phyloP scores from a whole-genome alignment of 2,329 filamentous ascomycete species.

The Penicillium sp. region DNA sequence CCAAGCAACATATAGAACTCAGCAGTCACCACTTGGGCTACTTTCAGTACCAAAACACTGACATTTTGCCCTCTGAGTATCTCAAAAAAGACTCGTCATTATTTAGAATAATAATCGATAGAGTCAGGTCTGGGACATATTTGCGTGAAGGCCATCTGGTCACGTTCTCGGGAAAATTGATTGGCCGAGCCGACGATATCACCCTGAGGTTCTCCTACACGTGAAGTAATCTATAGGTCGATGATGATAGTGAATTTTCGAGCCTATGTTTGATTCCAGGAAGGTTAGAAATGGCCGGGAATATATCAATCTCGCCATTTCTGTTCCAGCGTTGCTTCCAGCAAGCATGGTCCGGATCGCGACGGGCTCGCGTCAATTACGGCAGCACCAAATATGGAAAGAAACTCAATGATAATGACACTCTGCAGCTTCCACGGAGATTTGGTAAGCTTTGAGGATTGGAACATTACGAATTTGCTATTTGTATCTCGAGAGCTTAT shows the following conservation, averaged over 20 bases:
- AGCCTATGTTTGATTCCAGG: neutral
- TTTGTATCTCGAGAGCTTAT: neutral
- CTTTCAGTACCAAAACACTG: neutral
- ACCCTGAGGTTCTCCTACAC: neutral
- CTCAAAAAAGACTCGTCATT: neutral
- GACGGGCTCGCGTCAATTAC: slow-evolving; percentile 6
- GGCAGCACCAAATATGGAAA: slow-evolving; percentile 7
- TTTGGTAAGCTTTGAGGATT: slow-evolving; percentile 25
- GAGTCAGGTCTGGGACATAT: neutral
- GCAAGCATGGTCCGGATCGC: slow-evolving; percentile 10
- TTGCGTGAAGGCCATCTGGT: neutral
- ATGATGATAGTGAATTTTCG: neutral
- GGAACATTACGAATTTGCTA: neutral
- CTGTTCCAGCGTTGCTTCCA: slow-evolving; percentile 10
- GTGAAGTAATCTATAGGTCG: neutral
- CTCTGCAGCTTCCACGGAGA: slow-evolving; percentile 21
- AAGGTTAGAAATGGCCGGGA: neutral
- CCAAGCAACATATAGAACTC: neutral
- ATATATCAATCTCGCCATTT: slow-evolving; percentile 11
- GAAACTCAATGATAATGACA: slow-evolving; percentile 6
- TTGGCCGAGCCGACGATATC: slow-evolving; percentile 6
- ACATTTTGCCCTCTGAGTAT: neutral
- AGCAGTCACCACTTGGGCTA: neutral
- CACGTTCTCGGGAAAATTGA: slow-evolving; percentile 1
- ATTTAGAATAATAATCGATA: neutral